Conservation (phyloP, 2,329 filamentous ascomycete species). For the Verticillium longisporum region DNA sequence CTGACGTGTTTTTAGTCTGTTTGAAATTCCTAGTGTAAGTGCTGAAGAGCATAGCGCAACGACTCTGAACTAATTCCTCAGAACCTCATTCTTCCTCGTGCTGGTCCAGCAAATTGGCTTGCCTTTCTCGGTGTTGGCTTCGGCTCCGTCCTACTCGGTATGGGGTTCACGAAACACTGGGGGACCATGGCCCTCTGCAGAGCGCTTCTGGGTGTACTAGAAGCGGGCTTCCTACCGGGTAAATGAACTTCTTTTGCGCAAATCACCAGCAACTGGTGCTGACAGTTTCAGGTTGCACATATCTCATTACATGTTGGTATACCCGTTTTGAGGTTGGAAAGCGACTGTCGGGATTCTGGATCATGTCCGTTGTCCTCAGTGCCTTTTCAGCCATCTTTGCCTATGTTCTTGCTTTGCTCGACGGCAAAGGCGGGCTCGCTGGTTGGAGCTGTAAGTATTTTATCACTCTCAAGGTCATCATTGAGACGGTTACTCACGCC, state of each 20-base stretch:
- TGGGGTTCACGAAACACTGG: conserved; percentile 23
- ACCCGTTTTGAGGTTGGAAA: conserved; percentile 25
- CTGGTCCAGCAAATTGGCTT: conserved; percentile 18
- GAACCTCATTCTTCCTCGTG: conserved; percentile 18
- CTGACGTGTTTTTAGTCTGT: neutral
- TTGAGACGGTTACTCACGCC: neutral
- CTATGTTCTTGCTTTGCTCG: conserved; percentile 3
- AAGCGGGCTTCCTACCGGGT: conserved; percentile 19
- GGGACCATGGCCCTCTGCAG: conserved; percentile 17
- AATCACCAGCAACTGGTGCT: neutral
- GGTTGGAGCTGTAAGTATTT: conserved; percentile 10
- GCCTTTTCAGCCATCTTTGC: conserved; percentile 13
- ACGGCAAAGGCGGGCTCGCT: conserved; percentile 2
- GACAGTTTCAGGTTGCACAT: conserved; percentile 18
- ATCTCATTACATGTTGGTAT: conserved; percentile 27
- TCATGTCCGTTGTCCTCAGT: conserved; percentile 4
- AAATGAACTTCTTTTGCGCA: neutral
- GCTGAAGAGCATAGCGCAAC: conserved; percentile 1
- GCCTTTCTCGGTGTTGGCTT: conserved; percentile 17
- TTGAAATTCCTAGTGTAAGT: conserved; percentile 14
- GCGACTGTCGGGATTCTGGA: conserved; percentile 10
- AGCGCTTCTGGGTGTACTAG: conserved; percentile 12
- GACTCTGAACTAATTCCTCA: conserved; percentile 1
- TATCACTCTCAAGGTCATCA: neutral
- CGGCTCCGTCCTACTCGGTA: conserved; percentile 17